Base-by-base conservation (phyloP, 2,329 filamentous ascomycete genomes). In the Rutstroemia sp. region DNA sequence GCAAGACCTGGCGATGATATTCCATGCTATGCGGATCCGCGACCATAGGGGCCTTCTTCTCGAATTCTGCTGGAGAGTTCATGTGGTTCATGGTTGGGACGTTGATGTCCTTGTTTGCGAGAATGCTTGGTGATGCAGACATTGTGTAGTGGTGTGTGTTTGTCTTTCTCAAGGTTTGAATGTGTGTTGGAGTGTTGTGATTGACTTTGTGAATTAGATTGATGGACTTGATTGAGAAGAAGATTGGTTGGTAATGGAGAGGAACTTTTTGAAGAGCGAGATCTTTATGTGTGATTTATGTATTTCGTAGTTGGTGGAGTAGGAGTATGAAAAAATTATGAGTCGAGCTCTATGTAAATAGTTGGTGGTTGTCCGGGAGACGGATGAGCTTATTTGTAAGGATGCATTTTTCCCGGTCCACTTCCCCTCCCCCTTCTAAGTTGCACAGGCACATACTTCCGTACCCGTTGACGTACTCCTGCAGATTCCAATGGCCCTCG, bases 1-100 rank as follows among this genome's bases (percentile, higher is more conserved):
- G 81, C 58, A 91, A 76, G 56, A 88, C 78, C 73, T 89, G 84
- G 60, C 87, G 86, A 69, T 91, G 87, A 69, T 88, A 88, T 68
- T 90, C 87, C 78, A 92, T 82, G 74, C 77, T 83, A 78, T 83
- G 84, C 54, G 82, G 73, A 65, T 73, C 71, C 42, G 61, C 65
- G 57, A 19, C 38, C 17, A 46, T 30, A 19, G 41, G 21, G 19
- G 42, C n/a, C 14, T 56, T 46, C 48, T 56, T 51, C 30, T 51
- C 49, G 42, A 16, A 23, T 8, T 70, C 64, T 52, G 62, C 57
- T 54, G 62, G 65, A 56, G 60, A 61, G 16, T 51, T 17, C 4
- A 39, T 38, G 46, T 62, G 58, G 14, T 57, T 59, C 62, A 63
- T 65, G 62, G 80, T 72, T 61, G 76, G 61, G 58, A 75, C 75